Base-by-base conservation (phyloP, 1,284 basidiomycete species). In the Ustilago curta region DNA sequence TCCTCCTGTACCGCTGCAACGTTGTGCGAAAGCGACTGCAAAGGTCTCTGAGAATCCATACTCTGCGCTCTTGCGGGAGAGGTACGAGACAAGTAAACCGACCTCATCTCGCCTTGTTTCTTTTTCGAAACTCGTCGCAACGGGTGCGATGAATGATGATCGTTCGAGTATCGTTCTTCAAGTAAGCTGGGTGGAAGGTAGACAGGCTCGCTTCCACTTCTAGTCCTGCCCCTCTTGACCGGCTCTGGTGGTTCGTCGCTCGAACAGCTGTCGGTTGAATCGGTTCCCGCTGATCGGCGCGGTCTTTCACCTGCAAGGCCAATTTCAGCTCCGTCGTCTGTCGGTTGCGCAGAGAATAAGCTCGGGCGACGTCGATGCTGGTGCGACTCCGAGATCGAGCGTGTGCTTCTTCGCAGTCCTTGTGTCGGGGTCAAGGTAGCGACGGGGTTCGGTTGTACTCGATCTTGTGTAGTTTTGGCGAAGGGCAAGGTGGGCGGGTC, bases 341-440 rank as follows among this genome's bases (percentile, higher is more conserved):
- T 45, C 23, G 25, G 9, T 16, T 32, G 8, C 8, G 11, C 31
- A 2, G 35, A 37, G 14, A 37, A 37, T 12, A 37, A 37, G 35
- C 35, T 37, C 35, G 35, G 35, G 4, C 29, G 53, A 39, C 32
- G 44, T 47, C 21, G 31, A 27, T 45, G 8, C 7, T 47, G 12
- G 42, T 58, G 35, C 18, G 65, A 48, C 11, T 68, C 50, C 8
- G 65, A 61, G 29, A 68, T 61, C 29, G 65, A 68, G 5, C 65
- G 52, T 39, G 59, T 68, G 19, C 21, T 27, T 25, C 65, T 39
- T 11, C 53, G 40, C 53, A 68, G 29, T 39, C 59, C 25, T 14
- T 43, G 58, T 40, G 52, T 37, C 9, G 29, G 4, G 25, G 40
- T 21, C 2, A 12, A 7, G 51, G 18, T 19, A 29, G 9, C 25